Percentiles rank a stretch among this genome's conserved stretches.
phyloP scores from a whole-genome alignment of 208 protist genomes.

The Acanthamoeba castellanii region DNA sequence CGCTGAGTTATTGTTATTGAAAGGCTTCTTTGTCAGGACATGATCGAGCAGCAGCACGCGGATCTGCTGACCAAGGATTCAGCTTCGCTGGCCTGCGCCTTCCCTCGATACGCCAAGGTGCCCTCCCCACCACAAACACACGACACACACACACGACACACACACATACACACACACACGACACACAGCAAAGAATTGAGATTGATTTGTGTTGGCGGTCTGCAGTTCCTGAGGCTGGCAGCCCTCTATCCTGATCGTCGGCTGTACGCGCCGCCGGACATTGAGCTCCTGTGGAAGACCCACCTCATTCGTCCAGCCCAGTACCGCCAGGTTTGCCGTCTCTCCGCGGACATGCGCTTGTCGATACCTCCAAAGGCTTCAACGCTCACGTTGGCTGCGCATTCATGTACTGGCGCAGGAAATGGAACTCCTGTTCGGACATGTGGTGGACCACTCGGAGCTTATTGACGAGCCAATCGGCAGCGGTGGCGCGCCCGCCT shows the following conservation, averaged over 20 bases:
- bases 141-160: background rate
- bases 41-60: background rate
- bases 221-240: background rate
- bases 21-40: background rate
- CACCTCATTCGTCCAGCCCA: background rate
- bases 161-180: too few relatives aligned
- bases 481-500: too few relatives aligned
- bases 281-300: conserved; percentile 50
- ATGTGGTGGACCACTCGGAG: background rate
- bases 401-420: background rate
- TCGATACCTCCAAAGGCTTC: too few relatives aligned
- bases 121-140: too few relatives aligned
- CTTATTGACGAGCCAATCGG: background rate
- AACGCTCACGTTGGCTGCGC: too few relatives aligned
- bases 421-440: background rate
- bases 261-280: background rate
- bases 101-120: conserved; percentile 10
- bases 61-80: background rate
- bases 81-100: background rate
- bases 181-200: background rate
- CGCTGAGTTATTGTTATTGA: too few relatives aligned
- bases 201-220: too few relatives aligned
- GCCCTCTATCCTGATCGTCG: background rate
- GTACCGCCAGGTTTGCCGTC: background rate
- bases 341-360: background rate